phyloP scores from a whole-genome alignment of 345 rosid species.

The Acer saccharum region DNA sequence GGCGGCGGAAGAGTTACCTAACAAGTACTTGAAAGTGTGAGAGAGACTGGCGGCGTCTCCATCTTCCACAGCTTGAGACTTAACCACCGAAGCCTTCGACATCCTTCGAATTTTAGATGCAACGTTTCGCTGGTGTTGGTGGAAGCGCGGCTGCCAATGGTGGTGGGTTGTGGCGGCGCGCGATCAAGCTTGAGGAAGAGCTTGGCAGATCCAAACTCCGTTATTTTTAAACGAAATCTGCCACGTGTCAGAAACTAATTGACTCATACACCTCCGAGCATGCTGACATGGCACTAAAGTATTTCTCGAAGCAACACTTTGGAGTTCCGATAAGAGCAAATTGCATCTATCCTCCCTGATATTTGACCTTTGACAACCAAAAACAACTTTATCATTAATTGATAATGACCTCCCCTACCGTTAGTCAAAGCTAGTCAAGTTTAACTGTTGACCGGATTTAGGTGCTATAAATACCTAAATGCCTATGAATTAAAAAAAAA shows the following conservation, averaged over 20 bases:
- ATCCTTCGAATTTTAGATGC: not conserved
- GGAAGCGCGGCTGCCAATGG: not conserved
- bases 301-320: too few relatives aligned
- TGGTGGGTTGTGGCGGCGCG: not conserved
- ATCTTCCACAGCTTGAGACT: slow-evolving; percentile 29
- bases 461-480: too few relatives aligned
- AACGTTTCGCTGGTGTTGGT: not conserved
- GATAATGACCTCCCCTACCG: too few relatives aligned
- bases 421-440: too few relatives aligned
- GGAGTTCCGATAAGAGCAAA: too few relatives aligned
- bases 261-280: not conserved
- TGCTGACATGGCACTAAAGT: not conserved
- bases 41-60: slow-evolving; percentile 43
- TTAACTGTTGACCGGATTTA: too few relatives aligned
- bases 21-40: slow-evolving; percentile 64
- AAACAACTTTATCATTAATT: too few relatives aligned
- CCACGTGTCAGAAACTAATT: not conserved
- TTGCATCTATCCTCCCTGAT: too few relatives aligned
- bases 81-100: slow-evolving; percentile 22
- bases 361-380: too few relatives aligned
- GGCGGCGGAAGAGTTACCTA: slow-evolving; percentile 36
- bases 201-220: not conserved
- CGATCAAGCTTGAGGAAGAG: not conserved
- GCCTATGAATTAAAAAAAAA: too few relatives aligned
- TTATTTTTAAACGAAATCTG: not conserved